Conservation (phyloP, 2,329 filamentous ascomycete species). For the Aureobasidium sp. region DNA sequence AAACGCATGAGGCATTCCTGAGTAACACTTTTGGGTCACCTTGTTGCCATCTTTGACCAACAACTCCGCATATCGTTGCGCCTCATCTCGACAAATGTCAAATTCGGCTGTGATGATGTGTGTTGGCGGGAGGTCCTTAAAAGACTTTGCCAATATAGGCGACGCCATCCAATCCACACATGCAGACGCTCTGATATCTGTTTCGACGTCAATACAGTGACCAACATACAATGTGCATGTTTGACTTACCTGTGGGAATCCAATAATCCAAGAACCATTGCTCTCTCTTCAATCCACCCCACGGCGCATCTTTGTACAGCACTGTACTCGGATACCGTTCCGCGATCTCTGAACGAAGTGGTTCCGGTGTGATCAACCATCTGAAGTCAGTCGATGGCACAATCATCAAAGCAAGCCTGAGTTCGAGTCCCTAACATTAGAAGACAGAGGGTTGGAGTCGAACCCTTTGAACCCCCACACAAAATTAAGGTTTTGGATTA, state of each 20-base stretch:
- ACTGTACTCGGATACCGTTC: neutral
- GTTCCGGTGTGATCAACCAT: neutral
- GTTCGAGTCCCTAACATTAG: slow-evolving; percentile 31
- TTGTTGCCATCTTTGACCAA: neutral
- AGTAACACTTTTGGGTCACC: slow-evolving; percentile 1
- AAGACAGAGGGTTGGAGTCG: no score
- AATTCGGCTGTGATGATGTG: slow-evolving; percentile 9
- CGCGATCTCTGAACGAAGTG: neutral
- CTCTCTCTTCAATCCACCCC: slow-evolving; percentile 2
- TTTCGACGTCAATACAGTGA: neutral
- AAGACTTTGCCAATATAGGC: neutral
- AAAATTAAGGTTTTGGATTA: no score
- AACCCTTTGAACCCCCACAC: no score
- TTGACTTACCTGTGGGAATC: neutral
- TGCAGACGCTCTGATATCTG: neutral
- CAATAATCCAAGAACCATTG: slow-evolving; percentile 10
- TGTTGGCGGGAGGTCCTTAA: neutral
- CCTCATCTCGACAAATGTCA: slow-evolving; percentile 6
- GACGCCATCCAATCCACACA: neutral
- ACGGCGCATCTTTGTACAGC: slow-evolving; percentile 5
- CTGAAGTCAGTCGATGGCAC: slow-evolving; percentile 5
- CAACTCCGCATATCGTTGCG: slow-evolving; percentile 5
- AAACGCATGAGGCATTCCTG: neutral
- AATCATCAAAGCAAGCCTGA: neutral
- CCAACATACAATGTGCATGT: neutral